These are phyloP conservation scores for Fusarium guadeloupense DNA, from an alignment of 2,329 filamentous ascomycete genomes.

Conservation along the genomic window DNA sequence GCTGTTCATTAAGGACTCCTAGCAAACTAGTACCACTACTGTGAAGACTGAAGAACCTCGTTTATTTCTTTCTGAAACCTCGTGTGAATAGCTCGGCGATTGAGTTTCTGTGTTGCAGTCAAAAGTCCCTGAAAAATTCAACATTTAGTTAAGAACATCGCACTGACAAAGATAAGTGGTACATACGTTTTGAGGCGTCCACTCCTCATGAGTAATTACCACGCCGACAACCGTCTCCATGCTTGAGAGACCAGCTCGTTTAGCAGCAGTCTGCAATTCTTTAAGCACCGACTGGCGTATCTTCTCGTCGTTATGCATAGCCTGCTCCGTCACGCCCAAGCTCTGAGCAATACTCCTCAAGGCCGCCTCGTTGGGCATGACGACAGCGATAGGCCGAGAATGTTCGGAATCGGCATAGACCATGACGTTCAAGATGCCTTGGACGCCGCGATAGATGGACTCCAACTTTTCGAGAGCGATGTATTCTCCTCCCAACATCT, in stretches of 20 bases:
- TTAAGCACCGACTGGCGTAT: slow-evolving; percentile 68
- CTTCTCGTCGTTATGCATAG: slow-evolving; percentile 72
- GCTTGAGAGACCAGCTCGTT: slow-evolving; percentile 69
- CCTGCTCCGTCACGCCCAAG: slow-evolving; percentile 70
- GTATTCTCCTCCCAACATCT: slow-evolving; percentile 94
- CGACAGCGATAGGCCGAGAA: slow-evolving; percentile 81
- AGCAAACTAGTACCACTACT: too few species aligned
- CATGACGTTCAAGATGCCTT: slow-evolving; percentile 82
- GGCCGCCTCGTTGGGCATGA: slow-evolving; percentile 72
- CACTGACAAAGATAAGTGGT: too few species aligned
- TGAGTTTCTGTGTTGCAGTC: slow-evolving; percentile 68
- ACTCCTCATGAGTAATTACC: slow-evolving; percentile 83
- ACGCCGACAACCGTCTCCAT: slow-evolving; percentile 81
- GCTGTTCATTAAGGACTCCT: too few species aligned
- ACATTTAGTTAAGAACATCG: background rate
- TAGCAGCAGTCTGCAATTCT: slow-evolving; percentile 72
- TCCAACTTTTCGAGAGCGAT: slow-evolving; percentile 98
- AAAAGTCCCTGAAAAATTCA: slow-evolving; percentile 59
- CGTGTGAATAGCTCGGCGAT: too few species aligned
- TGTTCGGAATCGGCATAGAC: slow-evolving; percentile 80
- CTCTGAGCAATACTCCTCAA: slow-evolving; percentile 66
- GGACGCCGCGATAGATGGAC: slow-evolving; percentile 82
- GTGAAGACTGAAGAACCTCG: too few species aligned
- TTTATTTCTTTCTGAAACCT: too few species aligned
- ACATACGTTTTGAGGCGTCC: slow-evolving; percentile 83